These are phyloP conservation scores for Naegleria lovaniensis DNA, from an alignment of 208 protist genomes.

Conservation along the genomic window DNA sequence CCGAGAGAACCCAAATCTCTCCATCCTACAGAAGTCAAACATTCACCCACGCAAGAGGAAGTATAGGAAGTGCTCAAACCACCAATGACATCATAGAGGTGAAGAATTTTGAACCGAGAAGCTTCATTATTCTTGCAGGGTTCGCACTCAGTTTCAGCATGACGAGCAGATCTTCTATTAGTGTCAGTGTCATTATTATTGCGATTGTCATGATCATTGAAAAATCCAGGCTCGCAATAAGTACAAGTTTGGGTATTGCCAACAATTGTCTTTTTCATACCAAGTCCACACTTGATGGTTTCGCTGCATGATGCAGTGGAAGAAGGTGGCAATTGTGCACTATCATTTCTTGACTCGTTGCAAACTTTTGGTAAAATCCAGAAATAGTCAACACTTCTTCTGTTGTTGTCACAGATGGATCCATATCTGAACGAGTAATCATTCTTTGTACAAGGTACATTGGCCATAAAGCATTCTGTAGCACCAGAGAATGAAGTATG, in stretches of 20 bases:
- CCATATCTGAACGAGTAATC: background rate
- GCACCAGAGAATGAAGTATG: background rate
- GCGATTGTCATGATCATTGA: background rate
- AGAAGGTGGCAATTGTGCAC: background rate
- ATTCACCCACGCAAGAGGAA: background rate
- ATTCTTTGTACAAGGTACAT: background rate
- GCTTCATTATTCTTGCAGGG: background rate
- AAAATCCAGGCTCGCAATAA: conserved; percentile 1
- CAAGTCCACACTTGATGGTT: background rate
- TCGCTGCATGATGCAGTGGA: background rate
- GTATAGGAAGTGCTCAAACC: background rate
- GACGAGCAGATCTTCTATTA: background rate
- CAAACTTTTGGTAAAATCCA: conserved; percentile 14
- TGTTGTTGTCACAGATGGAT: background rate
- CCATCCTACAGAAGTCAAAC: background rate
- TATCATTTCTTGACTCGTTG: background rate
- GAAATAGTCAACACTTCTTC: background rate
- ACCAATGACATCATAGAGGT: background rate
- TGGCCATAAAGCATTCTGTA: background rate
- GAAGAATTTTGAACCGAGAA: background rate
- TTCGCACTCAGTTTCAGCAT: background rate
- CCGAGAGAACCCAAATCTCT: background rate
- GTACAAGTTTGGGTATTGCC: background rate
- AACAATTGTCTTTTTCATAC: background rate
- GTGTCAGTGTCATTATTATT: background rate